phyloP scores from a whole-genome alignment of 2,329 filamentous ascomycete species.

The Colletotrichum sp. region DNA sequence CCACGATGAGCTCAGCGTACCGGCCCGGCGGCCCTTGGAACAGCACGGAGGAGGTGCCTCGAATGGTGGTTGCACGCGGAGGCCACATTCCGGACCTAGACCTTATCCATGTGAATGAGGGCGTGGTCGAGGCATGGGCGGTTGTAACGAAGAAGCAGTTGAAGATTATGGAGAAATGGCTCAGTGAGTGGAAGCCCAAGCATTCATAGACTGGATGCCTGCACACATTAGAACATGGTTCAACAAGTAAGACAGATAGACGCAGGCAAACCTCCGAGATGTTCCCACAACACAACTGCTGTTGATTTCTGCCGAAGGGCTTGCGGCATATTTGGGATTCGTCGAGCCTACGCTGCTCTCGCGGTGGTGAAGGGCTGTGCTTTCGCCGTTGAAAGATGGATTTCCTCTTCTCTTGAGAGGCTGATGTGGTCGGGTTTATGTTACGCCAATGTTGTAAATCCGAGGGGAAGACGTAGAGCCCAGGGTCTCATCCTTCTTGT shows the following conservation, averaged over 20 bases:
- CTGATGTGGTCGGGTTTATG: background rate
- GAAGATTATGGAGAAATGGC: conserved; percentile 16
- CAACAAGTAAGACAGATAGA: background rate
- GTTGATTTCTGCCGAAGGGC: background rate
- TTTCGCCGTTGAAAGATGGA: background rate
- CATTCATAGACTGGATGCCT: background rate
- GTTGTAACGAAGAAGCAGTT: background rate
- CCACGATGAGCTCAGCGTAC: conserved; percentile 8
- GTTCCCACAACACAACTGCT: background rate
- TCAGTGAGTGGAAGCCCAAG: conserved; percentile 17
- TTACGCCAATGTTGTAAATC: background rate
- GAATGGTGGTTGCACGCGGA: conserved; percentile 6
- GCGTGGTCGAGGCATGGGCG: background rate
- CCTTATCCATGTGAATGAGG: background rate
- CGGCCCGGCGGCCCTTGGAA: conserved; percentile 7
- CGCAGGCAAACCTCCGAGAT: background rate
- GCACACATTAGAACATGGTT: background rate
- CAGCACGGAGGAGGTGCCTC: background rate
- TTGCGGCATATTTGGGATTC: background rate
- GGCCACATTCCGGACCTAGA: conserved; percentile 5
- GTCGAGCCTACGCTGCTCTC: background rate
- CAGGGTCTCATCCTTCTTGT: background rate
- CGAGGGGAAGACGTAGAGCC: background rate
- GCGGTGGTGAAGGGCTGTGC: background rate
- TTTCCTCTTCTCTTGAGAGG: background rate